Base-by-base conservation (phyloP, 2,329 filamentous ascomycete species). In the Stachybotrys chlorohalonatus region DNA sequence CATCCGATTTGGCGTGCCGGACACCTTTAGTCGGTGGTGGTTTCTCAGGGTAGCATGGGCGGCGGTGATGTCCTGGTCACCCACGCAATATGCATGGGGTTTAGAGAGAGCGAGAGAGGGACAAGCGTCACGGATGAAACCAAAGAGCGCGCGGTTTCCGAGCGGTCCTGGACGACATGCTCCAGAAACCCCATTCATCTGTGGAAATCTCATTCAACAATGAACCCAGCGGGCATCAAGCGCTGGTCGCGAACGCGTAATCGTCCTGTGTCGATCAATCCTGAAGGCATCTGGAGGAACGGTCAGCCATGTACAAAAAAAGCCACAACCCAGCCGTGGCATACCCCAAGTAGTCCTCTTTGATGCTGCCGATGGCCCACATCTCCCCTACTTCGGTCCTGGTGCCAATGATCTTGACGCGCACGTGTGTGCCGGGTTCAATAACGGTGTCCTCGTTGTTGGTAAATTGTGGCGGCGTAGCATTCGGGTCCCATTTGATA, bases 311-410 rank as follows among this genome's bases (percentile, higher is more conserved):
- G 30, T n/a, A 24, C 11, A 30, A 17, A 47, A 17, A 52, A 47
- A 31, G 48, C 13, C 30, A 31, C 49, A 36, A 24, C 30, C 17
- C 13, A 53, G 53, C 24, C 42, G 53, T 9, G 50, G 52, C 66
- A 49, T 77, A 86, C 84, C 84, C 84, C 47, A 87, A 77, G 65
- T 85, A 87, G 66, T 87, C 84, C 67, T 87, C 93, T 74, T 95
- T 96, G 75, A 99, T 96, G 62, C 90, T 97, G 57, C 92, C 94
- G 70, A 99, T 95, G 45, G 93, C 94, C 80, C 89, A 96, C 82
- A 99, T 95, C 69, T 90, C 87, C 58, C 90, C 90, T 52, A 97
- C 90, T 70, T 97, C 94, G 60, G 89, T 92, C 72, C 95, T 84
- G 52, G 93, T 89, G 72, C 94, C 94, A 63, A 96, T 90, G 59